Evolutionary conservation across 2,329 filamentous ascomycete genomes (phyloP), one percentile per base, ranked within the genome.

Genomic region (Phyllosticta citriasiana): DNA sequence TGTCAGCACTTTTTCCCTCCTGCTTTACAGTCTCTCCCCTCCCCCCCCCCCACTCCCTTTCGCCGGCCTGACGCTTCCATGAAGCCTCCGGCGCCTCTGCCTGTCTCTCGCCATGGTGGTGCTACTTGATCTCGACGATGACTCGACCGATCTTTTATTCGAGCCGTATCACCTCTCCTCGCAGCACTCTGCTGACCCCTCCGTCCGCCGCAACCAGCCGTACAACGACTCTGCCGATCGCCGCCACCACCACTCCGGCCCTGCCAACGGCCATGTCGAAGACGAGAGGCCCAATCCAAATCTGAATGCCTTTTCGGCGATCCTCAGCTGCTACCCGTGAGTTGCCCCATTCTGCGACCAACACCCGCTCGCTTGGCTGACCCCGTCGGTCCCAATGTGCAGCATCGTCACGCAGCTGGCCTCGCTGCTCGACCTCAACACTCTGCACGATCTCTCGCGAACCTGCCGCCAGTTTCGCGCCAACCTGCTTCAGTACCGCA

Each of bases 401-500:
- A 96, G 91, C 68, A 84, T 96, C 70, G 85, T 89, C 67, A 84
- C 85, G 65, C 83, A 87, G 67, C 83, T 97, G 66, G 88, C 89
- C 56, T 82, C 84, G 33, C 82, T 84, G 67, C 84, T 97, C 71
- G 93, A 97, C 72, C 83, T 96, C 57, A 96, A 93, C 73, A 88
- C 89, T 14, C 83, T 97, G 68, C 87, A 96, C 73, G 86, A 87
- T 65, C 84, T 97, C 22, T 89, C 92, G 57, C 84, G 84, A 60
- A 91, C 90, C 60, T 96, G 91, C 72, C 88, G 88, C 57, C 86
- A 89, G 69, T 84, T 96, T 65, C 89, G 89, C 66, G 81, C 82
- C 61, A 89, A 87, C 66, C 82, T 97, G 25, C 78, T 95, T 53
- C 89, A 91, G 67, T 92, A 89, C 74, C 87, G 90, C 69, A 80